Evolutionary conservation across 768 basidiomycete genomes (phyloP), one percentile per base, ranked within the genome.

Genomic region (Chalciporus sphaerocephalus): DNA sequence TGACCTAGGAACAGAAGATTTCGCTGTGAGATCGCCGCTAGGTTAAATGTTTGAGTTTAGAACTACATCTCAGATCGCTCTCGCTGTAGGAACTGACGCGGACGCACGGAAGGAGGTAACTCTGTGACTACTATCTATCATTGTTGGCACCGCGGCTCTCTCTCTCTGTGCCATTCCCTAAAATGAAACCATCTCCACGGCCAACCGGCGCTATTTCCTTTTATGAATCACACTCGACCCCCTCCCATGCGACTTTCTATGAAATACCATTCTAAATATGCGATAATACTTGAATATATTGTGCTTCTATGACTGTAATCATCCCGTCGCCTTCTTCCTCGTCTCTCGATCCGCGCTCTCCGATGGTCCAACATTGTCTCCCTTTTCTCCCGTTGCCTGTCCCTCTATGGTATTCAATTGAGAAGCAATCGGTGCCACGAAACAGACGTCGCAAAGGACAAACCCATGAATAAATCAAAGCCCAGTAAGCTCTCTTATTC

Each of bases 401-500:
- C 39, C 53, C 48, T 57, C 61, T 65, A 43, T 42, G 42, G 51
- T 40, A 61, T 59, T 64, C 45, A 56, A 65, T 62, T 53, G 49
- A 61, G 67, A 65, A 67, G 51, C 55, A 44, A 51, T 42, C 40
- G 42, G 44, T 40, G 48, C 37, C 42, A 50, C 36, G 43, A 18
- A 45, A 56, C 55, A 59, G 65, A 59, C 52, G 61, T 51, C 50
- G 51, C 52, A 62, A n/a, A 57, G 53, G 63, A 69, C 60, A 54
- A 64, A 67, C 76, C 70, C 74, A 73, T 72, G 67, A 51, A 74
- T 71, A 76, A 75, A 76, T 85, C 69, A 90, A 70, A 77, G 70
- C 55, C 83, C 78, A 71, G 78, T 82, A 66, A 85, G 78, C 67
- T 69, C 72, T 75, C 81, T 81, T 59, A 88, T 68, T 67, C 70